These are phyloP conservation scores for Tubosaeta brunneosetosa DNA, from an alignment of 768 basidiomycete genomes.

Conservation along the genomic window DNA sequence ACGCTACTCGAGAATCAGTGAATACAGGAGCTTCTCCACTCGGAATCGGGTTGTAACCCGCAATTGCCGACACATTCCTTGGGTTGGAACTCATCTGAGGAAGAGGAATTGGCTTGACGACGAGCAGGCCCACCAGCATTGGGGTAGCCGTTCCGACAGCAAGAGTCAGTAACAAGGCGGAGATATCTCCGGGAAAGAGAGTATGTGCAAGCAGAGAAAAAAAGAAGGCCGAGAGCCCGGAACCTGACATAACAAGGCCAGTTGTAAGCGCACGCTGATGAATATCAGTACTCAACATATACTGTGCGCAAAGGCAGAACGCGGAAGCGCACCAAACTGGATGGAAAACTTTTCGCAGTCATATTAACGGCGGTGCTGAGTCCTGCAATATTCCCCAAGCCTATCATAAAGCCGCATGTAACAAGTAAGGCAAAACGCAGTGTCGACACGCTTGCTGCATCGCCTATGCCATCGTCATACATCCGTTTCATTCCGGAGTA, in stretches of 20 bases:
- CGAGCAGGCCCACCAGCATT: constrained; percentile 73
- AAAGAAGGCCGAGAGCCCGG: constrained; percentile 87
- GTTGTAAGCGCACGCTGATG: constrained; percentile 68
- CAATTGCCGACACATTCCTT: background rate
- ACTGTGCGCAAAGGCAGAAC: too few relatives aligned
- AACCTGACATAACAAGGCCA: constrained; percentile 78
- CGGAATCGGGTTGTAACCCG: constrained; percentile 18
- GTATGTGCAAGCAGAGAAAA: constrained; percentile 75
- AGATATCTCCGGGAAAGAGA: constrained; percentile 73
- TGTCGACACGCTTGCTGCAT: constrained; percentile 34
- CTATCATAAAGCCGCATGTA: constrained; percentile 66
- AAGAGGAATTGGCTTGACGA: constrained; percentile 66
- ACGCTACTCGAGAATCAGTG: constrained; percentile 14
- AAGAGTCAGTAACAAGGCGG: constrained; percentile 70
- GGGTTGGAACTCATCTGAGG: constrained; percentile 30
- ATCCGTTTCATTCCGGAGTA: constrained; percentile 71
- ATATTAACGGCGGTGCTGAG: constrained; percentile 69
- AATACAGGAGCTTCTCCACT: constrained; percentile 20
- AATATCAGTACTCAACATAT: background rate
- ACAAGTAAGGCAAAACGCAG: constrained; percentile 50
- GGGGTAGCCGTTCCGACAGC: constrained; percentile 74
- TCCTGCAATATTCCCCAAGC: constrained; percentile 72
- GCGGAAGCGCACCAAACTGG: constrained; percentile 48
- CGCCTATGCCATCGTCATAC: constrained; percentile 51
- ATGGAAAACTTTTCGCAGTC: constrained; percentile 79